Evolutionary conservation across 257 asterid genomes (phyloP), one percentile per base, ranked within the genome.

Genomic region (Solanum lycopersicoides): DNA sequence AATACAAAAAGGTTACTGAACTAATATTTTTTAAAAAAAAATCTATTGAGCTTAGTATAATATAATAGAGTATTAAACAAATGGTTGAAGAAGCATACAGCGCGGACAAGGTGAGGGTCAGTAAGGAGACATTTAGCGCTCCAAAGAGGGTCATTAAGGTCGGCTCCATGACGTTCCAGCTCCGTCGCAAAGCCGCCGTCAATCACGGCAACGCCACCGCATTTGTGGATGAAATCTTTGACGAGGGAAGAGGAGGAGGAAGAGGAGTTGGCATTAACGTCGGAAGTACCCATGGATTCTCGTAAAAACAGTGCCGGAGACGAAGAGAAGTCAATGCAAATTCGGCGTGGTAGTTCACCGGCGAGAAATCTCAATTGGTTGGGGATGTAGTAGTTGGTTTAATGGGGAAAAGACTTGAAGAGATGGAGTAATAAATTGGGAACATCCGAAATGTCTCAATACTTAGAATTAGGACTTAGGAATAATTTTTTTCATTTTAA

Each of bases 161-260:
- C 91, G 60, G 98, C 97, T 11, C 98, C 98, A 87, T 93, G 95
- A 72, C 96, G 94, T 89, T 96, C 99, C 56, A 96, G 96, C 92
- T 96, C 98, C 88, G 99, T 96, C 83, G 99, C 98, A 41, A 96
- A 94, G 5, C 99, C 99, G 76, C 99, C 98, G 95, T 96, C 98
- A 88, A 96, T 91, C 83, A 96, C 96, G 30, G 96, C 98, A 1
- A 93, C 91, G 90, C 98, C 98, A 89, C 96, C 97, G 89, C 93
- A 92, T 86, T 91, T 90, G 15, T 90, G 88, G 88, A 95, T 93
- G 92, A 95, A 94, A 89, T 95, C 93, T 4, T 94, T 80, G 93
- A 95, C 92, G 73, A 88, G 47, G 30, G 90, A 50, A 14, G 56
- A n/a, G n/a, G n/a, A n/a, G n/a, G n/a, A n/a, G n/a, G n/a, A n/a